Conservation (phyloP, 768 basidiomycete genomes). For the Thelephora aurantiotincta region DNA sequence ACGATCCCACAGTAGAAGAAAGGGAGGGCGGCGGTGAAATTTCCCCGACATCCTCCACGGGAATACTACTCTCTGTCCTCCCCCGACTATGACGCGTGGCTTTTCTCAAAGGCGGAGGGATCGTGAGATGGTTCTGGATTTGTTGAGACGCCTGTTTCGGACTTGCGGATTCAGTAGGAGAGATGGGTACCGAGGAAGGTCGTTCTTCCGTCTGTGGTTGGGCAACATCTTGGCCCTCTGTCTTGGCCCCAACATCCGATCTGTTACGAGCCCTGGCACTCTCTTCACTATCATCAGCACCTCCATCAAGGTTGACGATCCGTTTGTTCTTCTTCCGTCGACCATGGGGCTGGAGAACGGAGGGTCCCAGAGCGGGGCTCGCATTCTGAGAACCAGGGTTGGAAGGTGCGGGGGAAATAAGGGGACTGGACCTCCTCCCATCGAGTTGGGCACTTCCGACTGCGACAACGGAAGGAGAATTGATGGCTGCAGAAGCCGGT, state of each 20-base stretch:
- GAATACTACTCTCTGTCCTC: conserved; percentile 31
- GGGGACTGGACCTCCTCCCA: conserved; percentile 12
- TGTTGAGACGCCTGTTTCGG: background rate
- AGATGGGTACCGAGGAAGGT: too few species aligned
- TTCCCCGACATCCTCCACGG: conserved; percentile 9
- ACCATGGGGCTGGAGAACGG: conserved; percentile 25
- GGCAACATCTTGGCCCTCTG: conserved; percentile 2
- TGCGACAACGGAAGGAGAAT: conserved; percentile 46
- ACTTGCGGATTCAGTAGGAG: background rate
- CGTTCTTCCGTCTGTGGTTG: background rate
- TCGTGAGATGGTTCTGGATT: conserved; percentile 1
- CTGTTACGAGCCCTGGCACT: conserved; percentile 4
- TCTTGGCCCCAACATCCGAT: background rate
- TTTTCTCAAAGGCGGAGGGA: conserved; percentile 10
- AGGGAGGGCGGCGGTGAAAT: conserved; percentile 4
- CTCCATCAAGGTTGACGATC: conserved; percentile 65
- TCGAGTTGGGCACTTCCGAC: conserved; percentile 24
- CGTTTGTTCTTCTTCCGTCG: conserved; percentile 55
- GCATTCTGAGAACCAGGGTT: conserved; percentile 26
- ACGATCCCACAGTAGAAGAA: conserved; percentile 5
- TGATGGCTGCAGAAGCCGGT: conserved; percentile 29
- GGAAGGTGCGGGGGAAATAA: conserved; percentile 16
- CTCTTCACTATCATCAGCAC: conserved; percentile 21
- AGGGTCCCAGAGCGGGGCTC: conserved; percentile 30
- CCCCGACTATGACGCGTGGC: conserved; percentile 29